Base-by-base conservation (phyloP, 2,329 filamentous ascomycete genomes). In the Tolypocladium amazonense region DNA sequence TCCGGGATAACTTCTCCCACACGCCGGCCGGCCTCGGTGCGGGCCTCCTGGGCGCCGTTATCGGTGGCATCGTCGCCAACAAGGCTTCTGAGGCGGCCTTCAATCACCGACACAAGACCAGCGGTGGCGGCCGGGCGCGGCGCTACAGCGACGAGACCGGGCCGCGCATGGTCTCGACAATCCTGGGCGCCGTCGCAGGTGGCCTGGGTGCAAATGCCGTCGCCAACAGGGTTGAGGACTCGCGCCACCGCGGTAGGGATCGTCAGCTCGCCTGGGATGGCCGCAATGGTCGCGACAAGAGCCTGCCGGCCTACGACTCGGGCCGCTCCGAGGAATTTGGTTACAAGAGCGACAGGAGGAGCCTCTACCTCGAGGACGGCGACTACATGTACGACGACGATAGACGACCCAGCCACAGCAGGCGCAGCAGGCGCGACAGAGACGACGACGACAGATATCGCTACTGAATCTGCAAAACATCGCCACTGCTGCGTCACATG, bases 141-240 rank as follows among this genome's bases (percentile, higher is more conserved):
- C 61, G 68, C 38, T 69, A 69, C 56, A 67, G 66, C 30, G 67
- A 69, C 53, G 62, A 70, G 18, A 66, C 70, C 5, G 71, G 70
- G n/a, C 68, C 68, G 39, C 69, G 69, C 37, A 66, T 70, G n/a
- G 67, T 82, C 20, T 77, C 79, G 4, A 82, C 81, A 12, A 70
- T 83, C 12, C 73, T 83, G 4, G 81, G 81, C 2, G 81, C 80
- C 1, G 78, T 81, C 4, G 80, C 81, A 0, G 81, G 80, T 3
- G 81, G 81, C 4, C 72, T 84, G 12, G 80, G 80, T 5, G 81
- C 81, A 15, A 84, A 81, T 58, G 79, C 77, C 18, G 66, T 81
- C 41, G 76, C 78, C 63, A 77, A 75, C 62, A 71, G 72, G 54
- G 67, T 80, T 14, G 77, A 79, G 65, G 67, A 69, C 57, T 70